Evolutionary conservation across 73 alveolate species (phyloP), one percentile per base, ranked within the genome.

Genomic region (Urostyla sp.): DNA sequence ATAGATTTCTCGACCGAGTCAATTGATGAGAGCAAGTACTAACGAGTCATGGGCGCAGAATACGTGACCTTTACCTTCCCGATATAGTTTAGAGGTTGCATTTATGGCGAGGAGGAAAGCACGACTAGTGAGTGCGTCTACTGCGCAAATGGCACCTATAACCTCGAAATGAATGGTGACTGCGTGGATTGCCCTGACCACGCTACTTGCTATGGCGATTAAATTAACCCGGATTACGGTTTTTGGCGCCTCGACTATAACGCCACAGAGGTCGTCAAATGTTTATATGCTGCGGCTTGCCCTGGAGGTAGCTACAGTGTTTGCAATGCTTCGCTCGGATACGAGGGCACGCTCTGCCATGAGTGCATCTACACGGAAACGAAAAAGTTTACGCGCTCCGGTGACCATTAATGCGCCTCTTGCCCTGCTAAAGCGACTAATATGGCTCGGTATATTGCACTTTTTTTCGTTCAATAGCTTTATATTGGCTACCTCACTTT

Each of bases 151-250:
- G 79, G 79, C 26, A 43, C 20, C 30, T 63, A 37, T 40, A 43
- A 57, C 5, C 44, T 63, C 26, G 26, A 16, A 4, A 60, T 43
- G 26, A 63, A 63, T 63, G 79, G 61, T 1, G 59, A 63, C 21
- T 63, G 79, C 44, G 79, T 43, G 28, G 26, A 36, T 21, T 63
- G 79, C 23, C 79, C 79, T 37, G 79, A 63, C 28, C 79, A 63
- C 44, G 79, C 79, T 20, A 63, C 57, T 1, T 63, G 79, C 30
- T 5, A 63, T 4, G 44, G 45, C 2, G 50, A 30, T 63, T 7
- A 38, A 16, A 63, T 63, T 10, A 63, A 63, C 28, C 79, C 79
- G 7, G 79, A 63, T 43, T 32, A 26, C 1, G 79, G 79, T 4
- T 63, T 43, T 43, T 63, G 79, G 79, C 37, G 79, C 37, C 37